Base-by-base conservation (phyloP, 169 alveolate species). In the Eimeria mitis region DNA sequence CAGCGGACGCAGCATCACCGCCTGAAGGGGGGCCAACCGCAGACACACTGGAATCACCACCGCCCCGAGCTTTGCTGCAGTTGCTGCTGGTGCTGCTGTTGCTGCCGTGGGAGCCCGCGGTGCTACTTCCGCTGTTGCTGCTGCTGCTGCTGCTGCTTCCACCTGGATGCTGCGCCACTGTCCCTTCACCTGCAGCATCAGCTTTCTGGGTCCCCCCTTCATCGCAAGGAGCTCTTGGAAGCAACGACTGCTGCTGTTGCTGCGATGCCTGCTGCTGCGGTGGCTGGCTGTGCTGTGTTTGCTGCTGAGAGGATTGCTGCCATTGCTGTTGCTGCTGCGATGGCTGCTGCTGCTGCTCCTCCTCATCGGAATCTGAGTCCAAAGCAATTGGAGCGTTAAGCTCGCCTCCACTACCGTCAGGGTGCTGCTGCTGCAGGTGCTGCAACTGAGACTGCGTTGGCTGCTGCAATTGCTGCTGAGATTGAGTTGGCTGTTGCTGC, bases 381-480 rank as follows among this genome's bases (percentile, higher is more conserved):
- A 78, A 23, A 28, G 89, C 89, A n/a, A 78, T 78, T n/a, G 89
- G 89, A 52, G 89, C 89, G 52, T 78, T 52, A 78, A 52, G 42
- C 65, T 44, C 89, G 9, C 89, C 89, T 11, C 89, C 89, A n/a
- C 44, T 34, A 28, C 68, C 42, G 61, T 78, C 89, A 78, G 89
- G 44, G 11, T 49, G 52, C 68, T 42, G 88, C 75, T 83, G 90
- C 90, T 83, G 90, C 73, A 23, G 54, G 54, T 9, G 70, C 76
- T 81, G 71, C 49, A 23, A 49, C 42, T 49, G 49, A 0, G 70
- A 54, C 59, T 83, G 90, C 37, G 61, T 28, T 59, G 54, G 73
- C 71, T 47, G 89, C 89, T 81, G 73, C 89, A 44, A 52, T 47
- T 81, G 89, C 89, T 81, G 89, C 89, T 52, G 89, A 23, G 52